phyloP scores from a whole-genome alignment of 2,329 filamentous ascomycete species.

The Lecanosticta acicola region DNA sequence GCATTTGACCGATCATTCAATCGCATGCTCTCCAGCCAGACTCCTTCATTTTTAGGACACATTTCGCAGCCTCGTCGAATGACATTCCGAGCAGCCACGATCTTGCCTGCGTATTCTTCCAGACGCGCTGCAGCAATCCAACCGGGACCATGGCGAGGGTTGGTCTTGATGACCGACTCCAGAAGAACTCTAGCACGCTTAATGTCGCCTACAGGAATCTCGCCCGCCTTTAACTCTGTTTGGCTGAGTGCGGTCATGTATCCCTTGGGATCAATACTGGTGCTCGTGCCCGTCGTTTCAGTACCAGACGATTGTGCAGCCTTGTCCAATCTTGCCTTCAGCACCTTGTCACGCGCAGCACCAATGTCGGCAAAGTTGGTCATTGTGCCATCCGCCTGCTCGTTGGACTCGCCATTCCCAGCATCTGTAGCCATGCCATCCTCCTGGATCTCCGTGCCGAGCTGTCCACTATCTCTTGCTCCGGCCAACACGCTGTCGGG shows the following conservation, averaged over 20 bases:
- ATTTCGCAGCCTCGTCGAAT: constrained; percentile 84
- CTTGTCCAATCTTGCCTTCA: constrained; percentile 89
- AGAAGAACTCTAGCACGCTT: constrained; percentile 86
- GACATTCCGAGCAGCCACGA: constrained; percentile 78
- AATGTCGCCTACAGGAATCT: constrained; percentile 86
- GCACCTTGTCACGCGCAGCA: constrained; percentile 88
- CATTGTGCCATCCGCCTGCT: constrained; percentile 73
- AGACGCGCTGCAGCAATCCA: constrained; percentile 93
- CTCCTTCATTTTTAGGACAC: constrained; percentile 90
- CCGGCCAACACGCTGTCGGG: constrained; percentile 92
- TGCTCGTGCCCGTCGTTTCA: constrained; percentile 74
- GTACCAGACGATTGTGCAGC: constrained; percentile 65
- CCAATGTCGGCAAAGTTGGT: constrained; percentile 98
- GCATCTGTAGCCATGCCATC: constrained; percentile 53
- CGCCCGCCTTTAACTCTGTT: constrained; percentile 69
- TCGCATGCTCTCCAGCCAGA: constrained; percentile 92
- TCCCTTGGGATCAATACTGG: constrained; percentile 88
- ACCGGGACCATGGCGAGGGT: constrained; percentile 86
- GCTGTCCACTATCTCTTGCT: constrained; percentile 70
- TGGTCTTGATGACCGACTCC: constrained; percentile 96
- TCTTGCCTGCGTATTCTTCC: constrained; percentile 88
- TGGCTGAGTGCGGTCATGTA: constrained; percentile 90
- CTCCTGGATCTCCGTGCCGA: constrained; percentile 83
- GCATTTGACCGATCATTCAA: constrained; percentile 85
- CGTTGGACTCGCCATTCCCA: constrained; percentile 37